Conservation (phyloP, 148 eudicot genomes). For the Gaultheria prostrata region DNA sequence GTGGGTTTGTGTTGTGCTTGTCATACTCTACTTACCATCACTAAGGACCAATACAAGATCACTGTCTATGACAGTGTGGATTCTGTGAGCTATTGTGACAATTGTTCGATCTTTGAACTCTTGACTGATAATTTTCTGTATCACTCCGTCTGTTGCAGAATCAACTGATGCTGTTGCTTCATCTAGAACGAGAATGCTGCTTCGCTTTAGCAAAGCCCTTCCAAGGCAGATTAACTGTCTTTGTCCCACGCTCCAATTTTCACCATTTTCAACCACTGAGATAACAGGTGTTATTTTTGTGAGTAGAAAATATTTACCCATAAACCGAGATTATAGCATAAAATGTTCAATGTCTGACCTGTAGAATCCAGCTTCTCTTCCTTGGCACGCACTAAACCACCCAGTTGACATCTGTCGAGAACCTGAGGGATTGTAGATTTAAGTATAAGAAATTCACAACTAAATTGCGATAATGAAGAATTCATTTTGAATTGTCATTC, state of each 20-base stretch:
- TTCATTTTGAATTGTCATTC: background rate
- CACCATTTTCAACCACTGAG: slow-evolving; percentile 92
- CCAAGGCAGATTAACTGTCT: slow-evolving; percentile 95
- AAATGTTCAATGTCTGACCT: slow-evolving; percentile 39
- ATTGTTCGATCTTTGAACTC: slow-evolving; percentile 82
- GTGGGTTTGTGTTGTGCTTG: background rate
- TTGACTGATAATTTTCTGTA: slow-evolving; percentile 73
- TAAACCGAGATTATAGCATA: background rate
- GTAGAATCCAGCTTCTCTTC: slow-evolving; percentile 68
- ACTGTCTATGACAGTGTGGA: slow-evolving; percentile 91
- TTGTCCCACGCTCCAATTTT: slow-evolving; percentile 98
- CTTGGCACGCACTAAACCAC: slow-evolving; percentile 68
- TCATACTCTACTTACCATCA: slow-evolving; percentile 55
- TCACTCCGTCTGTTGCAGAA: slow-evolving; percentile 85
- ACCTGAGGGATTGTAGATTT: slow-evolving; percentile 42
- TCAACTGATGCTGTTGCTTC: slow-evolving; percentile 99
- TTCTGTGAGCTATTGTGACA: slow-evolving; percentile 96
- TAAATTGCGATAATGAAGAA: background rate
- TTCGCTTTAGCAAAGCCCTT: slow-evolving; percentile 80
- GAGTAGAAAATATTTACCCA: background rate
- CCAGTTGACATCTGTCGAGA: slow-evolving; percentile 87
- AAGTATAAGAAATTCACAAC: background rate
- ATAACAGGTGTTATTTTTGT: slow-evolving; percentile 16
- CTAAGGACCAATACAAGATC: slow-evolving; percentile 90
- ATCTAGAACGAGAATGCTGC: slow-evolving; percentile 77